phyloP scores from a whole-genome alignment of 495 filamentous ascomycete species.

The Penicillium maclennaniae region DNA sequence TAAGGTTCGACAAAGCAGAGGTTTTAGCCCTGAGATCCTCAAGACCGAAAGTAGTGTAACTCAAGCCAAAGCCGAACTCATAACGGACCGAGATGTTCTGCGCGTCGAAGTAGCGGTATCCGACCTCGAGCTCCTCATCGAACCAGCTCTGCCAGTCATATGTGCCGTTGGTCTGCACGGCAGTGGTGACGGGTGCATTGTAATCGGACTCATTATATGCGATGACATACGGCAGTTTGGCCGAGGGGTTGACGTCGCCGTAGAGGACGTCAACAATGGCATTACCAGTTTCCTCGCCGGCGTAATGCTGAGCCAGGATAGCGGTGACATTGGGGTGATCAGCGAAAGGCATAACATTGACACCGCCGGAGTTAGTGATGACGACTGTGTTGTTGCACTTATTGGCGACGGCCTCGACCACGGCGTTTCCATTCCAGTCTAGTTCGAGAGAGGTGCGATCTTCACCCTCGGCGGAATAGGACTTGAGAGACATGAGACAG shows the following conservation, averaged over 20 bases:
- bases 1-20: background rate
- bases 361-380: slow-evolving; percentile 57
- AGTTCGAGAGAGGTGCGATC: slow-evolving; percentile 44
- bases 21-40: slow-evolving; percentile 32
- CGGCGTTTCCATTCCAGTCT: slow-evolving; percentile 47
- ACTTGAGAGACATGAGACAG: slow-evolving; percentile 58
- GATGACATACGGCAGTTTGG: no score
- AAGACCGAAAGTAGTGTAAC: slow-evolving; percentile 61
- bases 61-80: slow-evolving; percentile 65
- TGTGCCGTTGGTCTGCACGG: slow-evolving; percentile 31
- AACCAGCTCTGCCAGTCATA: slow-evolving; percentile 55
- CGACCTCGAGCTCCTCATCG: slow-evolving; percentile 60
- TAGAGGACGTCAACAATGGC: slow-evolving; percentile 57
- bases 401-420: slow-evolving; percentile 54
- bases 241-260: slow-evolving; percentile 55
- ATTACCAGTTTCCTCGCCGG: slow-evolving; percentile 57
- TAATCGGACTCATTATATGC: no score
- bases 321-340: slow-evolving; percentile 62
- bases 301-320: slow-evolving; percentile 57
- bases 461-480: slow-evolving; percentile 54
- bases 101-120: slow-evolving; percentile 64
- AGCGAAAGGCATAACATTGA: slow-evolving; percentile 55
- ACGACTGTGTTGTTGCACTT: slow-evolving; percentile 60
- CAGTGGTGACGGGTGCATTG: no score
- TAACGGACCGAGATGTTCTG: slow-evolving; percentile 55